phyloP scores from a whole-genome alignment of 1,284 basidiomycete genomes.

The Tremellales sp. region DNA sequence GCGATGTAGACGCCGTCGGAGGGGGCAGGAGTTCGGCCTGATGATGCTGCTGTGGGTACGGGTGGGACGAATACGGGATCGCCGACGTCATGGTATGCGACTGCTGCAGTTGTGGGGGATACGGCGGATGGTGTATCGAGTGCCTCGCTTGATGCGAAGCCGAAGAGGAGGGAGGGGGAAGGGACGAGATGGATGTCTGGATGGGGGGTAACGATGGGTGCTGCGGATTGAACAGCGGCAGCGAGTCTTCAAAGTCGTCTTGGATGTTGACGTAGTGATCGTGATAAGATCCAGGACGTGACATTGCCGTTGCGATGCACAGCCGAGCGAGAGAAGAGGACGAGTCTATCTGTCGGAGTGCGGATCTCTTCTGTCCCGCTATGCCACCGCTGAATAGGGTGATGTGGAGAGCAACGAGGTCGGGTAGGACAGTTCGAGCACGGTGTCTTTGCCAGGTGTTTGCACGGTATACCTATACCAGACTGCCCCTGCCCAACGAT shows the following conservation, averaged over 20 bases:
- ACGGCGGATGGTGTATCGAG: neutral
- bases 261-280: conserved; percentile 20
- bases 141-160: conserved; percentile 10
- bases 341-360: too few relatives aligned
- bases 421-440: too few relatives aligned
- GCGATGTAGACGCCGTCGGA: conserved; percentile 16
- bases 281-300: conserved; percentile 38
- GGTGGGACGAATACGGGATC: conserved; percentile 4
- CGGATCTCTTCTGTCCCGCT: too few relatives aligned
- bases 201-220: conserved; percentile 14
- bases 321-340: too few relatives aligned
- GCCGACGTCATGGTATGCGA: conserved; percentile 1
- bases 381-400: too few relatives aligned
- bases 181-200: conserved; percentile 1
- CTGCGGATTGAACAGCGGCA: conserved; percentile 36
- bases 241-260: conserved; percentile 20
- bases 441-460: too few relatives aligned
- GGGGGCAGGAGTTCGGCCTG: conserved; percentile 24
- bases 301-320: too few relatives aligned
- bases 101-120: neutral
- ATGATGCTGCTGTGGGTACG: conserved; percentile 14
- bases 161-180: conserved; percentile 3
- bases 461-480: too few relatives aligned
- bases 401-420: too few relatives aligned
- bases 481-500: too few relatives aligned